phyloP scores from a whole-genome alignment of 305 asterid genomes.

The Rubia peregrina region DNA sequence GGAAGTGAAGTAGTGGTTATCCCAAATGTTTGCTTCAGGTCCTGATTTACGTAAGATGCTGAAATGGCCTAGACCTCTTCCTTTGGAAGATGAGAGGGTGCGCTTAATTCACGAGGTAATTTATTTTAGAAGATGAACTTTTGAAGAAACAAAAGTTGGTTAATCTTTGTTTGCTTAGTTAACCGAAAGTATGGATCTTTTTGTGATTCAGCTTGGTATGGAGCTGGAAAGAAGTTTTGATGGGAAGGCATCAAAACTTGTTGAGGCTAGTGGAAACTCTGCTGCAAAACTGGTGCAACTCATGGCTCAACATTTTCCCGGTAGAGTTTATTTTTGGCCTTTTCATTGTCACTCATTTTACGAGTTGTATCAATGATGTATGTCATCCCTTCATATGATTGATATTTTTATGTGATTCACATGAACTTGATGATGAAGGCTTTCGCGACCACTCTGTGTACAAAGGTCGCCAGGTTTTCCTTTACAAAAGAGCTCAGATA shows the following conservation, averaged over 20 bases:
- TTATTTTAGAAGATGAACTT: background rate
- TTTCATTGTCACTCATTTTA: background rate
- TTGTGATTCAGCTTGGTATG: slow-evolving; percentile 57
- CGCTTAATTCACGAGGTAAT: slow-evolving; percentile 88
- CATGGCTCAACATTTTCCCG: slow-evolving; percentile 81
- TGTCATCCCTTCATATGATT: background rate
- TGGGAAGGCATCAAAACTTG: slow-evolving; percentile 85
- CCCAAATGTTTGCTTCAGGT: slow-evolving; percentile 43
- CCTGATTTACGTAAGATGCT: slow-evolving; percentile 71
- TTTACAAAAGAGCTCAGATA: slow-evolving; percentile 97
- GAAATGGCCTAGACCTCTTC: slow-evolving; percentile 85
- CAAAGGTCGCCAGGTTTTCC: slow-evolving; percentile 92
- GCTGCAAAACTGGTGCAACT: slow-evolving; percentile 77
- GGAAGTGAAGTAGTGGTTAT: slow-evolving; percentile 4
- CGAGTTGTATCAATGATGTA: background rate
- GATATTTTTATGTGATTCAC: background rate
- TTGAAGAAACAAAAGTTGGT: background rate
- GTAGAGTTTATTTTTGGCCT: slow-evolving; percentile 23
- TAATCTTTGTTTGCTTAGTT: background rate
- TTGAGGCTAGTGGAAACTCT: slow-evolving; percentile 66
- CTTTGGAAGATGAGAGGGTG: slow-evolving; percentile 90
- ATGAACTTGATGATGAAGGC: slow-evolving; percentile 36
- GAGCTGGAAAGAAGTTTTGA: slow-evolving; percentile 83
- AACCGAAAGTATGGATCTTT: slow-evolving; percentile 16
- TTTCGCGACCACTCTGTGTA: slow-evolving; percentile 88